phyloP scores from a whole-genome alignment of 169 alveolate genomes.

The Fabrea salina region DNA sequence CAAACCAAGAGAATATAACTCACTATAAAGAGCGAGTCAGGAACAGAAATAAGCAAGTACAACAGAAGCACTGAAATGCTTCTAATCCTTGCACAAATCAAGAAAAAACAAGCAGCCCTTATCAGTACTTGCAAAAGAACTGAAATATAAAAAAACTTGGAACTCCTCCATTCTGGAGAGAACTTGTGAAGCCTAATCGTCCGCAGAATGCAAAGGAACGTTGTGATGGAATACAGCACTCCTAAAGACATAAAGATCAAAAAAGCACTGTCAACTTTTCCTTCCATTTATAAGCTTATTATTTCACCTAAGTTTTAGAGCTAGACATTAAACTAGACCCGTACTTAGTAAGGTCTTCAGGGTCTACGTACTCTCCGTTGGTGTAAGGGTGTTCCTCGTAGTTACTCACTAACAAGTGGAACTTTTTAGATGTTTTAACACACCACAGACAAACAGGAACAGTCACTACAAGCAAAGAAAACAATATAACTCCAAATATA shows the following conservation, averaged over 20 bases:
- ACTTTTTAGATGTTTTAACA: no score
- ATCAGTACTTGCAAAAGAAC: not conserved
- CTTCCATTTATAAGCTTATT: no score
- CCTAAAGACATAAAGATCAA: not conserved
- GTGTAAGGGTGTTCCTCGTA: no score
- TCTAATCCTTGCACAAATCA: not conserved
- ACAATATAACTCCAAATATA: no score
- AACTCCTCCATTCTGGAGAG: conserved; percentile 5
- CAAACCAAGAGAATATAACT: conserved; percentile 19
- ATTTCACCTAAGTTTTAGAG: no score
- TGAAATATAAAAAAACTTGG: conserved; percentile 5
- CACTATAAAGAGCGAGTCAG: conserved; percentile 10
- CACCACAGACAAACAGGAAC: no score
- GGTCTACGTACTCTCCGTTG: no score
- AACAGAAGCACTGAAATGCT: not conserved
- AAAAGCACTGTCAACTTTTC: not conserved
- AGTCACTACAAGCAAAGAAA: no score
- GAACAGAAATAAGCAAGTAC: not conserved
- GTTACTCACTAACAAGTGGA: no score
- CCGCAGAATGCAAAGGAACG: not conserved
- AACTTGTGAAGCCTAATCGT: not conserved
- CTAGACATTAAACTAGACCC: no score
- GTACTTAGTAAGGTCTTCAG: no score
- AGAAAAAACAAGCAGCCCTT: not conserved
- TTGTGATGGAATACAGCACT: not conserved